These are phyloP conservation scores for Xylariaceae sp. DNA, from an alignment of 2,329 filamentous ascomycete species.

Conservation along the genomic window DNA sequence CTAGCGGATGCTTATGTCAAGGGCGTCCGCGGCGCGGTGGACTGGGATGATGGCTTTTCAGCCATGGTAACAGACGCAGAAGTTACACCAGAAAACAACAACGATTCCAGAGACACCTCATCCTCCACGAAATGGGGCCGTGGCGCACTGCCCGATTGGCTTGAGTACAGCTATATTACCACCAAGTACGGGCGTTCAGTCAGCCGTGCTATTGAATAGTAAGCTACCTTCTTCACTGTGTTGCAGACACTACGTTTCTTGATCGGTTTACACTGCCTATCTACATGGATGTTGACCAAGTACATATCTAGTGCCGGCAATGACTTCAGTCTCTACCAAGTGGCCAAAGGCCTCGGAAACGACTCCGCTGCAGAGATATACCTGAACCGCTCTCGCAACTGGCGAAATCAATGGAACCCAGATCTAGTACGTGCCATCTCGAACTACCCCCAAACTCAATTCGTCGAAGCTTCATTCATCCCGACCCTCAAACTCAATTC, in stretches of 20 bases:
- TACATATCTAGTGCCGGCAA: slow-evolving; percentile 46
- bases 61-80: slow-evolving; percentile 68
- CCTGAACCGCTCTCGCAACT: slow-evolving; percentile 60
- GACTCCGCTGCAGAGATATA: slow-evolving; percentile 53
- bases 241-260: no score
- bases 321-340: slow-evolving; percentile 64
- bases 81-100: slow-evolving; percentile 54
- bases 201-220: slow-evolving; percentile 63
- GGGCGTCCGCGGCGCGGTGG: slow-evolving; percentile 56
- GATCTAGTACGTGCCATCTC: slow-evolving; percentile 35
- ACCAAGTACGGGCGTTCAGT: slow-evolving; percentile 58
- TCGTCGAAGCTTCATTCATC: no score
- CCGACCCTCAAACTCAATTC: no score
- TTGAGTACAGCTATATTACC: slow-evolving; percentile 61
- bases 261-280: no score
- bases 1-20: slow-evolving; percentile 71
- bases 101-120: slow-evolving; percentile 53
- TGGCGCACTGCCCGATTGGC: slow-evolving; percentile 67
- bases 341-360: slow-evolving; percentile 56
- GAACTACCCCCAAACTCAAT: no score
- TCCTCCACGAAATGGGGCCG: slow-evolving; percentile 65
- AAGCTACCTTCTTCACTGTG: slow-evolving; percentile 13
- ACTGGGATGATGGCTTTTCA: slow-evolving; percentile 60
- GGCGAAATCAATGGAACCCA: slow-evolving; percentile 69
- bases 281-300: background rate